Conservation (phyloP, 768 basidiomycete genomes). For the Macrolepiota albuminosa region DNA sequence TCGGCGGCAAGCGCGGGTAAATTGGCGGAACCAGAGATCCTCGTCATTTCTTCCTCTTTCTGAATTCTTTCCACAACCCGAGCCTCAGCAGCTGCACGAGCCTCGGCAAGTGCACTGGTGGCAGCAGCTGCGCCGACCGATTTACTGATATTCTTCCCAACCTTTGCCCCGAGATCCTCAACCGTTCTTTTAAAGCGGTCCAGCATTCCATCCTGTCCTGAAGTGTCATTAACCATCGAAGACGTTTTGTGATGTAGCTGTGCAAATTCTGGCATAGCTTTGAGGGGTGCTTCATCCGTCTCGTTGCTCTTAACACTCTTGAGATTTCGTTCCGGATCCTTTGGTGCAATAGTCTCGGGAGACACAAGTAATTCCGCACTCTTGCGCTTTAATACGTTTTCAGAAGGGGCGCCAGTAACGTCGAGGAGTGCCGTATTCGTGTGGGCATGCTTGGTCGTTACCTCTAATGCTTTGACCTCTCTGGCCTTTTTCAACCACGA, state of each 20-base stretch:
- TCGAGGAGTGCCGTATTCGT: constrained; percentile 12
- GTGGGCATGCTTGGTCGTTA: constrained; percentile 32
- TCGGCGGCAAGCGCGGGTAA: constrained; percentile 11
- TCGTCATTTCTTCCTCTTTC: constrained; percentile 35
- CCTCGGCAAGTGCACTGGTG: constrained; percentile 61
- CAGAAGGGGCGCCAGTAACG: constrained; percentile 9
- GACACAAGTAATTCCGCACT: constrained; percentile 44
- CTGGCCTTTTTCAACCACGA: constrained; percentile 80
- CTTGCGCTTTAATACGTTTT: constrained; percentile 54
- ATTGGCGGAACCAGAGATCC: constrained; percentile 12
- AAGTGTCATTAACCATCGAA: not conserved
- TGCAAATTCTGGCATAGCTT: constrained; percentile 1
- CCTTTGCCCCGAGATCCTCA: constrained; percentile 56
- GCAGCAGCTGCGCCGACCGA: constrained; percentile 56
- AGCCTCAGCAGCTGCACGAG: constrained; percentile 62
- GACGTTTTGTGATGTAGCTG: not conserved
- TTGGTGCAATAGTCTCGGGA: constrained; percentile 16
- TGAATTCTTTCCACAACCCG: constrained; percentile 62
- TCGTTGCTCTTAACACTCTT: constrained; percentile 48
- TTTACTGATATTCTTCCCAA: constrained; percentile 55
- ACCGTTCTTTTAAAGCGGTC: constrained; percentile 69
- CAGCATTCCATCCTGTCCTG: constrained; percentile 46
- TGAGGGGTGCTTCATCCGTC: constrained; percentile 27
- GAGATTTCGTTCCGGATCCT: constrained; percentile 37
- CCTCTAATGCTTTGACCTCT: constrained; percentile 66